Evolutionary conservation across 495 filamentous ascomycete species (phyloP).

Genomic region (Hypoxylon perforatum): DNA sequence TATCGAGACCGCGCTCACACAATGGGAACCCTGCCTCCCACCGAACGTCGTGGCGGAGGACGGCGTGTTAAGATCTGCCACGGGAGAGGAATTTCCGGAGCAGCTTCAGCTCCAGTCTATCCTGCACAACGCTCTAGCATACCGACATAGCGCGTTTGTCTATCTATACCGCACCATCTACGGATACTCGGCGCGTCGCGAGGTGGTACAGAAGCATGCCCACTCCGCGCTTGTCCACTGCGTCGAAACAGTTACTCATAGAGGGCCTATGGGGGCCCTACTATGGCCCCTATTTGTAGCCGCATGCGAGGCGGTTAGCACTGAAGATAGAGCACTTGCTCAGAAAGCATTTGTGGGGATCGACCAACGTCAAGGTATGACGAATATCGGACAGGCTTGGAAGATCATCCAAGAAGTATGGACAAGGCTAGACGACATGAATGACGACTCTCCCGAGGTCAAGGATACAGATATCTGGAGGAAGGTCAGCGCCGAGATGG

Average conservation of each 20-base stretch:
- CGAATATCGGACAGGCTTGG: constrained; percentile 68
- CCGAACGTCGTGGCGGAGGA: constrained; percentile 30
- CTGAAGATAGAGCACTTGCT: constrained; percentile 57
- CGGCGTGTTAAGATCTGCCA: constrained; percentile 17
- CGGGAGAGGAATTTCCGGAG: constrained; percentile 40
- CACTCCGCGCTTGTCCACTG: constrained; percentile 63
- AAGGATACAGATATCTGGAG: constrained; percentile 54
- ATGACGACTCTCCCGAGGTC: constrained; percentile 37
- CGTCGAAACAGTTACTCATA: constrained; percentile 59
- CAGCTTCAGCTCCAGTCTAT: constrained; percentile 57
- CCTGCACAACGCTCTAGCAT: constrained; percentile 69
- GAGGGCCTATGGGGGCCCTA: constrained; percentile 68
- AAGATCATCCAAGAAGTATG: constrained; percentile 68
- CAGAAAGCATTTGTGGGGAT: constrained; percentile 60
- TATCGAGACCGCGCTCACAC: constrained; percentile 65
- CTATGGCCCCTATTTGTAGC: constrained; percentile 72
- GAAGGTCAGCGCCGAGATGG: constrained; percentile 61
- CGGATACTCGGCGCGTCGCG: constrained; percentile 53
- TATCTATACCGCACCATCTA: constrained; percentile 69
- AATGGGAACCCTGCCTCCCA: constrained; percentile 63
- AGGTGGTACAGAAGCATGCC: constrained; percentile 62
- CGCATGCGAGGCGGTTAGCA: constrained; percentile 62
- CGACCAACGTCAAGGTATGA: constrained; percentile 68
- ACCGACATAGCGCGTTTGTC: constrained; percentile 69
- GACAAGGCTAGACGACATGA: constrained; percentile 53